These are phyloP conservation scores for Obba rivulosa DNA, from an alignment of 768 basidiomycete species.

Conservation along the genomic window DNA sequence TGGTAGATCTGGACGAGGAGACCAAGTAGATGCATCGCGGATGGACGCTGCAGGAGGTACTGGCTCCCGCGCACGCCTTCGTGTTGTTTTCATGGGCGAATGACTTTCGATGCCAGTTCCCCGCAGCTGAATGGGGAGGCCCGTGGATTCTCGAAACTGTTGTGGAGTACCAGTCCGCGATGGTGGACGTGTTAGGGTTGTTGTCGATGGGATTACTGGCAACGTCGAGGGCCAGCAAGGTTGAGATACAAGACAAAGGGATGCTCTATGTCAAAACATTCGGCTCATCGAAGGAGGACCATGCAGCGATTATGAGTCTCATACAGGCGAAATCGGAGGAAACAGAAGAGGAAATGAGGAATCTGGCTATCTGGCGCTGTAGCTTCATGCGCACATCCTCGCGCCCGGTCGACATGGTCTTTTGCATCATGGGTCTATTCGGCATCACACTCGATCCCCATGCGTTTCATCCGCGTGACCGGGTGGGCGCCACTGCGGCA, in stretches of 20 bases:
- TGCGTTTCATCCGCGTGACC: neutral
- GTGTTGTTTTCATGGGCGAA: conserved; percentile 9
- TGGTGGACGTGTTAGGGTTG: conserved; percentile 4
- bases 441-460: conserved; percentile 1
- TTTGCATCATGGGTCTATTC: conserved; percentile 10
- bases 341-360: neutral
- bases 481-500: neutral
- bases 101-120: conserved; percentile 2
- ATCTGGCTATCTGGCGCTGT: neutral
- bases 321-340: neutral
- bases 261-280: neutral
- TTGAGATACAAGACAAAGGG: neutral
- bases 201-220: neutral
- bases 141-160: neutral
- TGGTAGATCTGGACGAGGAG: conserved; percentile 11
- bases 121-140: neutral
- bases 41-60: conserved; percentile 17
- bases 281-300: neutral
- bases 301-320: conserved; percentile 3
- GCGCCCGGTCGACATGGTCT: conserved; percentile 9
- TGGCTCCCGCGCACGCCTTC: conserved; percentile 7
- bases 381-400: conserved; percentile 9
- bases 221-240: neutral
- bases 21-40: conserved; percentile 14
- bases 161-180: conserved; percentile 2